Conservation (phyloP, 2,329 filamentous ascomycete species). For the Plectosphaerella plurivora region DNA sequence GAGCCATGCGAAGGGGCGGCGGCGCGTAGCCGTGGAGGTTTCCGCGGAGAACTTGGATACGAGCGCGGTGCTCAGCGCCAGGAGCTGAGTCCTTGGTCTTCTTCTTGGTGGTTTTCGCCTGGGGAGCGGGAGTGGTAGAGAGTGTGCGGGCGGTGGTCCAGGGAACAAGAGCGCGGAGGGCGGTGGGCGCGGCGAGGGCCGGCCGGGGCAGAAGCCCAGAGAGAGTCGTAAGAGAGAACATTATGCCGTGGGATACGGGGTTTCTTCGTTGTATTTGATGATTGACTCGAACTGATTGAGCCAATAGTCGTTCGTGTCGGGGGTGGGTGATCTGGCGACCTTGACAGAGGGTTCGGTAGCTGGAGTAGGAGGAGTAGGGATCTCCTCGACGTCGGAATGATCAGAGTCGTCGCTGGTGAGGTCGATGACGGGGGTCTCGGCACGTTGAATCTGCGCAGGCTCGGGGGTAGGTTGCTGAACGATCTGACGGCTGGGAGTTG, state of each 20-base stretch:
- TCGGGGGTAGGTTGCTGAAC: too few relatives aligned
- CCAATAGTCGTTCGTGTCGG: too few relatives aligned
- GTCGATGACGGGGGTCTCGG: too few relatives aligned
- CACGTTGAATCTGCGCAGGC: too few relatives aligned
- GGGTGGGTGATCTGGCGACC: too few relatives aligned
- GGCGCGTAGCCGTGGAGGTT: slow-evolving; percentile 49
- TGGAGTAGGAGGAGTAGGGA: too few relatives aligned
- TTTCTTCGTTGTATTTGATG: too few relatives aligned
- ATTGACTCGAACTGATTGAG: too few relatives aligned
- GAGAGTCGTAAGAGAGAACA: slow-evolving; percentile 15
- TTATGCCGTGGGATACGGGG: neutral
- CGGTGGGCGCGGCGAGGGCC: slow-evolving; percentile 7
- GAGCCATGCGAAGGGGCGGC: slow-evolving; percentile 79
- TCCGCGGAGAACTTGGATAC: slow-evolving; percentile 38
- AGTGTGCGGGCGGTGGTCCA: slow-evolving; percentile 12
- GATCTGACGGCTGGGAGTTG: too few relatives aligned
- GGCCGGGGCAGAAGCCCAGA: slow-evolving; percentile 23
- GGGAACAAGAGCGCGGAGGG: slow-evolving; percentile 18
- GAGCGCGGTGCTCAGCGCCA: slow-evolving; percentile 31
- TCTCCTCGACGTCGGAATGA: too few relatives aligned
- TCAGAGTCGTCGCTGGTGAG: too few relatives aligned
- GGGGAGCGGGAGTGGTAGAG: slow-evolving; percentile 23
- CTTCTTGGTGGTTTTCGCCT: slow-evolving; percentile 8
- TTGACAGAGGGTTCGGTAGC: too few relatives aligned
- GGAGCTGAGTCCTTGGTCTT: slow-evolving; percentile 19